These are phyloP conservation scores for Pelargonium cotyledonis DNA, from an alignment of 441 rosid species.

Conservation along the genomic window DNA sequence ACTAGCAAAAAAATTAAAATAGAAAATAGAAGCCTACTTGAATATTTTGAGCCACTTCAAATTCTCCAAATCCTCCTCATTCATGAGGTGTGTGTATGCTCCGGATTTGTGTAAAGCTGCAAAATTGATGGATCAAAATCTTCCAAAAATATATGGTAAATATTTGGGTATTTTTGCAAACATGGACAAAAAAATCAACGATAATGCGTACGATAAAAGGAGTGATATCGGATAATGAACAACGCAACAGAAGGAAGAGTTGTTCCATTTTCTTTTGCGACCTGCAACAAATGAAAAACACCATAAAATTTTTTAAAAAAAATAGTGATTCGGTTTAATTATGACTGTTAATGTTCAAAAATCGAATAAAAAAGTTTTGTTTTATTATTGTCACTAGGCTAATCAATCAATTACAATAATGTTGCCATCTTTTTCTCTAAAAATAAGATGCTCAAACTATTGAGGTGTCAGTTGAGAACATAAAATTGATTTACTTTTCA, in stretches of 20 bases:
- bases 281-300: constrained; percentile 30
- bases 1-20: neutral
- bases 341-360: no score
- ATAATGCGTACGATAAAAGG: constrained; percentile 55
- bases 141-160: neutral
- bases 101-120: constrained; percentile 73
- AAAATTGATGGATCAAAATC: neutral
- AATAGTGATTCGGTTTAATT: no score
- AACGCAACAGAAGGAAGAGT: constrained; percentile 64
- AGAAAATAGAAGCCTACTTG: constrained; percentile 38
- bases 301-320: no score
- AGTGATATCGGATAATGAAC: constrained; percentile 77
- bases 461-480: no score
- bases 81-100: constrained; percentile 66
- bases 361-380: no score
- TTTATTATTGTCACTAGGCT: no score
- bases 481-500: no score
- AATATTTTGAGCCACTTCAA: constrained; percentile 77
- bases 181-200: neutral
- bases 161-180: neutral
- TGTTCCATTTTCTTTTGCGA: constrained; percentile 70
- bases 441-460: no score
- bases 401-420: no score
- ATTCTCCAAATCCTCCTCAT: constrained; percentile 42
- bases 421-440: no score